Evolutionary conservation across 371 early-diverging fungal genomes (phyloP), one percentile per base, ranked within the genome.

Genomic region (Massospora cicadina): DNA sequence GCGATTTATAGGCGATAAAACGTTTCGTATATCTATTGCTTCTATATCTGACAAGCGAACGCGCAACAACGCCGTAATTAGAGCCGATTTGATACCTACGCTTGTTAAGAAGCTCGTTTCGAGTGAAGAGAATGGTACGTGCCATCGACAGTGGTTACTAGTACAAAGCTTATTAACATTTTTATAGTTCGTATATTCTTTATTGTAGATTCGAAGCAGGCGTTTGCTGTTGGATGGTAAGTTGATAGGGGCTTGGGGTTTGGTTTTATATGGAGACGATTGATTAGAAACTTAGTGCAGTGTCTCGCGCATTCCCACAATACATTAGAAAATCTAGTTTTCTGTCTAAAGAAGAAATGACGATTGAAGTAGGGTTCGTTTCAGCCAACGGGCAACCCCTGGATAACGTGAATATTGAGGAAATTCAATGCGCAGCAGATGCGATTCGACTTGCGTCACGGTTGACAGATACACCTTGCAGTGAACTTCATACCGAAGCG

Each of bases 291-390:
- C n/a, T n/a, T 60, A 60, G 60, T 23, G 60, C 60, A 17, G 25
- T 60, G 21, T 3, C 60, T 23, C 60, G 60, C 7, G 60, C 60
- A 21, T 60, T 60, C 27, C 60, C 60, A 12, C 25, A 21, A 7
- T 60, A 60, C 31, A 60, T 7, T 31, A 27, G 60, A 17, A 60
- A 60, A 31, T 57, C 57, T 57, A 57, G 57, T 57, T 57, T 57
- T 26, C 26, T 57, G 26, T 28, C 60, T 5, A 60, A 60, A 23
- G 21, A 25, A 10, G 28, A 60, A 60, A 2, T 13, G 17, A 60
- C 25, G 7, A 21, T 60, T 27, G 21, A 24, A 28, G 30, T 60
- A 13, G 32, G 31, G 13, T 60, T 60, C 31, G 27, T 60, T 31
- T 21, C 21, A 30, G 31, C 31, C 23, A 12, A 2, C 5, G 60